Percentiles rank a stretch among this genome's conserved stretches.
These are phyloP conservation scores for Parascedosporium putredinis DNA, from an alignment of 2,329 filamentous ascomycete genomes.

Conservation along the genomic window DNA sequence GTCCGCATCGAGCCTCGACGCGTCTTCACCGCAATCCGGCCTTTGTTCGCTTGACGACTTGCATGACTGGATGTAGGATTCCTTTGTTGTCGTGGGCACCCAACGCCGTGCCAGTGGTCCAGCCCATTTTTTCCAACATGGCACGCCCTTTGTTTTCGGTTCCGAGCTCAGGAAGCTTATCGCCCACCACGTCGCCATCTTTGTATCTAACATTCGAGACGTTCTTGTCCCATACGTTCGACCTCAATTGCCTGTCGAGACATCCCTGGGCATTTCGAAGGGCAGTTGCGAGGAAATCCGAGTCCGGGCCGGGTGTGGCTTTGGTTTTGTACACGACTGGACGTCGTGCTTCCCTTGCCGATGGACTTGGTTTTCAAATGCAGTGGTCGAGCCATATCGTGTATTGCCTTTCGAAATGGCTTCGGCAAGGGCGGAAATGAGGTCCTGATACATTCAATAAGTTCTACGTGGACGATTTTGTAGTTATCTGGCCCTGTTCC, in stretches of 20 bases:
- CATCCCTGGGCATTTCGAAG: background rate
- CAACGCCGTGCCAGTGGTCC: slow-evolving; percentile 76
- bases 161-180: slow-evolving; percentile 72
- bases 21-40: slow-evolving; percentile 60
- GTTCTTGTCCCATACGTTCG: background rate
- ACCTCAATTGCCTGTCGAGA: background rate
- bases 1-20: background rate
- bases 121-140: slow-evolving; percentile 96
- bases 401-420: slow-evolving; percentile 63
- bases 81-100: slow-evolving; percentile 78
- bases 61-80: slow-evolving; percentile 73
- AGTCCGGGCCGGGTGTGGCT: slow-evolving; percentile 49
- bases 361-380: slow-evolving; percentile 76
- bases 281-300: background rate
- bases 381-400: slow-evolving; percentile 66
- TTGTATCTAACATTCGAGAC: slow-evolving; percentile 14
- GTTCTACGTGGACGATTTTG: too few species aligned
- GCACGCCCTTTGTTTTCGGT: slow-evolving; percentile 71
- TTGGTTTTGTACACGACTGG: slow-evolving; percentile 67
- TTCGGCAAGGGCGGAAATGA: slow-evolving; percentile 78
- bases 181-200: slow-evolving; percentile 84
- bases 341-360: slow-evolving; percentile 62
- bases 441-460: slow-evolving; percentile 35
- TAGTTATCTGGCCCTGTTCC: too few species aligned
- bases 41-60: slow-evolving; percentile 78